These are phyloP conservation scores for Penicillium coprophilum DNA, from an alignment of 495 filamentous ascomycete genomes.

Conservation along the genomic window DNA sequence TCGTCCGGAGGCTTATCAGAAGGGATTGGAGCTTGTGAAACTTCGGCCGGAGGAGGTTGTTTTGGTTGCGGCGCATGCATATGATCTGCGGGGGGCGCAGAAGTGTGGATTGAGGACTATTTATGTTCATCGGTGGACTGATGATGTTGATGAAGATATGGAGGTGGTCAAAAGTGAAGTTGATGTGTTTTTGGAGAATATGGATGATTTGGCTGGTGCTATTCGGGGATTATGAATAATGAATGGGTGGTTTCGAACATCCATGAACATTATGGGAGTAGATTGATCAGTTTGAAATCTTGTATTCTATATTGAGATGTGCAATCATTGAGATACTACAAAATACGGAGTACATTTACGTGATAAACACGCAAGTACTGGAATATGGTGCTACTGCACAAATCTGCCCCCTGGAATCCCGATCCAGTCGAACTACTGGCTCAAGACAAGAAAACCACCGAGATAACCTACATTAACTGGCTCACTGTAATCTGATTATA, in stretches of 20 bases:
- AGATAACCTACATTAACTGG: too few species aligned
- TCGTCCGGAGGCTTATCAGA: constrained; percentile 43
- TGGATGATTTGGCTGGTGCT: constrained; percentile 28
- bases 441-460: too few species aligned
- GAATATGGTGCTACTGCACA: too few species aligned
- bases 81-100: constrained; percentile 50
- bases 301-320: too few species aligned
- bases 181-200: constrained; percentile 49
- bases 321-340: too few species aligned
- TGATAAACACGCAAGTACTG: too few species aligned
- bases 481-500: too few species aligned
- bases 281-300: too few species aligned
- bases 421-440: too few species aligned
- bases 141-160: constrained; percentile 54
- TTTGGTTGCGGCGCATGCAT: constrained; percentile 55
- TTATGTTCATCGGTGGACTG: constrained; percentile 55
- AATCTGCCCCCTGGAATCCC: too few species aligned
- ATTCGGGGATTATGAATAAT: constrained; percentile 16
- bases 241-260: not conserved
- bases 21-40: constrained; percentile 44
- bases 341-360: too few species aligned
- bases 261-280: not conserved
- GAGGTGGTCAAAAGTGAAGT: constrained; percentile 41
- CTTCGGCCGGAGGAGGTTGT: constrained; percentile 48
- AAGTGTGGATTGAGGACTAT: constrained; percentile 47